Evolutionary conservation across 768 basidiomycete genomes (phyloP), one percentile per base, ranked within the genome.

Genomic region (Mycena olivaceomarginata): DNA sequence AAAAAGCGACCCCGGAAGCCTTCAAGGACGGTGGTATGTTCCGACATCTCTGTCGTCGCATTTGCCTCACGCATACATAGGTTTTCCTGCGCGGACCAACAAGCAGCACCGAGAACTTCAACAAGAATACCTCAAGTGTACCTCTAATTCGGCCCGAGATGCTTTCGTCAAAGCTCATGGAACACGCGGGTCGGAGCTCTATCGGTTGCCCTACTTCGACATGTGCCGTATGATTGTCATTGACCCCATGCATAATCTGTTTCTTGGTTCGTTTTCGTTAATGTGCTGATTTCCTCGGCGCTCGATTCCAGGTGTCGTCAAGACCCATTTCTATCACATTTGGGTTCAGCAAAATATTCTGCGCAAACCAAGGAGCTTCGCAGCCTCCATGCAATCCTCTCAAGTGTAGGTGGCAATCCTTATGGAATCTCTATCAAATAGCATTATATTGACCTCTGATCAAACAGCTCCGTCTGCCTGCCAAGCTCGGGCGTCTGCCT

Each of bases 161-260:
- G n/a, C n/a, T n/a, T n/a, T n/a, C n/a, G n/a, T n/a, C n/a, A n/a
- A n/a, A n/a, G n/a, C n/a, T n/a, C n/a, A n/a, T n/a, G n/a, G n/a
- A n/a, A n/a, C n/a, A n/a, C n/a, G n/a, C n/a, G n/a, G 43, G 43
- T 43, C 43, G 43, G 51, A 85, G 64, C 75, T 86, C 5, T 73
- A 74, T 37, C 72, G 77, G 1, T 77, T 86, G 0, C 83, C 83
- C 0, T 85, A 86, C 65, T 85, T 85, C 39, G 72, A 86, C 63
- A 46, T 82, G 0, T 70, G 78, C n/a, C 67, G 67, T 4, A 82
- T 84, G 77, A 79, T 81, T 13, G 79, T 85, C 3, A 80, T 85
- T 12, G 85, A 85, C 68, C 84, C 82, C 0, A 85, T 86, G 85
- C 83, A 86, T 67, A 85, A 83, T 51, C 69, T 86, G 0, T 80